Evolutionary conservation across 441 rosid species (phyloP), one percentile per base, ranked within the genome.

Genomic region (Erysimum cheiri): DNA sequence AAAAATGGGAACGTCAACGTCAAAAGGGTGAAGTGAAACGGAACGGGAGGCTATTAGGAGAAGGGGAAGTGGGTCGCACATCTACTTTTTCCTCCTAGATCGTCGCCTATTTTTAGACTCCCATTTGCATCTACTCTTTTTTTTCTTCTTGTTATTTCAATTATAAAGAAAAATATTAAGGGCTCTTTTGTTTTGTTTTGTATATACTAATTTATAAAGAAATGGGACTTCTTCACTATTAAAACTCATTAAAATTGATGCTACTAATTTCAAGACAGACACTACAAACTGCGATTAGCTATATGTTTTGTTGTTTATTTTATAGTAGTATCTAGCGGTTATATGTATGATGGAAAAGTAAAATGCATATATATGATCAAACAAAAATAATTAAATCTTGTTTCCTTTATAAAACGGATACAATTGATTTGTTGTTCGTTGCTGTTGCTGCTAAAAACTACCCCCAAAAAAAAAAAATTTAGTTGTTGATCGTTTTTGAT

Each of bases 11-110:
- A 72, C 60, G 53, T 72, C 67, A 39, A 57, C 31, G 69, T 70
- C 74, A 49, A 58, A 11, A 12, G 12, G 60, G 71, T 72, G 72
- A 70, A 72, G 64, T 28, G 75, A 44, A 78, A 69, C 28, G 76
- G 82, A 73, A 70, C 67, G 75, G 73, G 66, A 57, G 78, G 65
- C 19, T 65, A 61, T 43, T 62, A 58, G 64, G 61, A 43, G 65
- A 48, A 28, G 22, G 26, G 56, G 22, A 4, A 35, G 24, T 64
- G 1, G 64, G 60, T 4, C 43, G 58, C 65, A 13, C 28, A 8
- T 4, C 53, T 61, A 36, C 64, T 46, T 40, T 39, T 10, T n/a
- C 44, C 49, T 67, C 69, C 29, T 60, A 59, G 62, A 67, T 73
- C 63, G 67, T 40, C 58, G 15, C 62, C 64, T 67, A 43, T 67